Evolutionary conservation across 1,139 yeast genomes (phyloP).

Genomic region (Candida neerlandica): DNA sequence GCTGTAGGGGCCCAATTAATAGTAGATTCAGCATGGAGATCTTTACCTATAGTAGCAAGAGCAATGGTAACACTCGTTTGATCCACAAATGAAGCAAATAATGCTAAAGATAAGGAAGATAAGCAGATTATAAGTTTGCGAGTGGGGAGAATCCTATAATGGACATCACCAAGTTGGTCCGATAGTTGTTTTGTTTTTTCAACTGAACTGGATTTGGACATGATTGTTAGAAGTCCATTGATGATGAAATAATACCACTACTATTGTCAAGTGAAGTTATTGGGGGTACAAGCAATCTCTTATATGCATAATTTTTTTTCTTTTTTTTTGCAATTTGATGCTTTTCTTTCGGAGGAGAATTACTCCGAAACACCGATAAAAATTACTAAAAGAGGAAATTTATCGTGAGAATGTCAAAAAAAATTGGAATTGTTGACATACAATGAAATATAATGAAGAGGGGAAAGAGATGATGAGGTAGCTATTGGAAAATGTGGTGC

Average conservation of each 20-base stretch:
- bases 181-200: conserved; percentile 14
- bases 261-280: background rate
- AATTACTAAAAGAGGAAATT: background rate
- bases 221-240: background rate
- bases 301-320: background rate
- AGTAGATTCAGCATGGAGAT: conserved; percentile 37
- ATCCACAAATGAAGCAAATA: conserved; percentile 40
- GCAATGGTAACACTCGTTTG: conserved; percentile 49
- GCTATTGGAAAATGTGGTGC: background rate
- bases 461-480: background rate
- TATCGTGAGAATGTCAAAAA: background rate
- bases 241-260: background rate
- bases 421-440: no score
- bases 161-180: conserved; percentile 31
- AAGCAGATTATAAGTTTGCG: conserved; percentile 29
- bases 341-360: background rate
- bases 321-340: background rate
- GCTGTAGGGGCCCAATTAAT: conserved; percentile 54
- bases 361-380: background rate
- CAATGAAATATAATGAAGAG: background rate
- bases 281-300: background rate
- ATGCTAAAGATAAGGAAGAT: conserved; percentile 28
- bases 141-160: conserved; percentile 28
- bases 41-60: conserved; percentile 41
- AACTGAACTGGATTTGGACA: background rate